Percentiles rank a stretch among this genome's conserved stretches.
phyloP scores from a whole-genome alignment of 345 rosid genomes.

The Brassica juncea region DNA sequence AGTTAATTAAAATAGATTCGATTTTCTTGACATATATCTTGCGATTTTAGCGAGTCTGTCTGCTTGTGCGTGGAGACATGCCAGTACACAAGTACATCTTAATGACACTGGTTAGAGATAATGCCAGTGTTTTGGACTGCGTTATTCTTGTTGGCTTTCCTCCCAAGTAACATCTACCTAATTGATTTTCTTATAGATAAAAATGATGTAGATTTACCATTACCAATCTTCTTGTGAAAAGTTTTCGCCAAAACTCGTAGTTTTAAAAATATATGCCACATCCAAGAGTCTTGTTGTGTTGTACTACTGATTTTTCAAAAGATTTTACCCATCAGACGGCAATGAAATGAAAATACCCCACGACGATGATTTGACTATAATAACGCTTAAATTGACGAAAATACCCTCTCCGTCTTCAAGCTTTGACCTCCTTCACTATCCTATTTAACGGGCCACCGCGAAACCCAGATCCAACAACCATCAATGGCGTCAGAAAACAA shows the following conservation, averaged over 20 bases:
- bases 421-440: neutral
- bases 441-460: conserved; percentile 29
- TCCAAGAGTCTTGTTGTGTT: no score
- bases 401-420: conserved; percentile 24
- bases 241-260: neutral
- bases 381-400: conserved; percentile 2
- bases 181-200: neutral
- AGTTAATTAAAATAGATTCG: neutral
- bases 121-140: neutral
- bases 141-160: neutral
- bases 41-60: neutral
- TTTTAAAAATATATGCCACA: no score
- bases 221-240: neutral
- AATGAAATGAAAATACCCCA: neutral
- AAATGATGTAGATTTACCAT: neutral
- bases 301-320: no score
- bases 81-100: no score
- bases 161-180: neutral
- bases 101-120: neutral
- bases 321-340: conserved; percentile 9
- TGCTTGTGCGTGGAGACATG: neutral
- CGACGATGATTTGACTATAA: neutral
- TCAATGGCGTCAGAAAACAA: conserved; percentile 49
- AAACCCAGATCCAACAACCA: conserved; percentile 29
- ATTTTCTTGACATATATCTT: no score